A percentile compares a stretch with the other conserved stretches of the same genome.
Conservation (phyloP, 2,329 filamentous ascomycete species). For the Colletotrichum caudatum region DNA sequence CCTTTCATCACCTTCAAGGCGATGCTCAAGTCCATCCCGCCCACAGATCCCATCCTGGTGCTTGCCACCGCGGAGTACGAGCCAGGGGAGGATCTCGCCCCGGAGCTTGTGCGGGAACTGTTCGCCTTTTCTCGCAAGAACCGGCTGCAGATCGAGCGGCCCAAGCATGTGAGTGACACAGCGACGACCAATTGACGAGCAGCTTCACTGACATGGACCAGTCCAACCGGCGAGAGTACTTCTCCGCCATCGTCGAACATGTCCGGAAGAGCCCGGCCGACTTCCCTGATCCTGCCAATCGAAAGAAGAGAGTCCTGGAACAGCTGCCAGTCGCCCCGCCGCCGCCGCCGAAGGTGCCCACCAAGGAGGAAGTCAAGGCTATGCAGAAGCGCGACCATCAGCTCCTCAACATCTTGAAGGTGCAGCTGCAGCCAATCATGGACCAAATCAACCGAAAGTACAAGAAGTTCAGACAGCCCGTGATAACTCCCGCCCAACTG, state of each 20-base stretch:
- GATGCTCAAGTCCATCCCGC: conserved; percentile 84
- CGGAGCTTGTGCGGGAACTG: conserved; percentile 76
- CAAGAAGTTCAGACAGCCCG: conserved; percentile 85
- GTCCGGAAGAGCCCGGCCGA: conserved; percentile 83
- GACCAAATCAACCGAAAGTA: conserved; percentile 94
- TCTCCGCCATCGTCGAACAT: conserved; percentile 78
- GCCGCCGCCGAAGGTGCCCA: conserved; percentile 74
- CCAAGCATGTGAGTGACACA: conserved; percentile 65
- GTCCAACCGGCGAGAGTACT: conserved; percentile 81
- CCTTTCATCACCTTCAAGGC: conserved; percentile 85
- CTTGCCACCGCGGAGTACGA: conserved; percentile 85
- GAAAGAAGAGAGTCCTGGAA: conserved; percentile 88
- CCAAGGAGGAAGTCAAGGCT: conserved; percentile 83
- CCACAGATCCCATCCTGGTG: conserved; percentile 89
- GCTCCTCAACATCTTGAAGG: conserved; percentile 87
- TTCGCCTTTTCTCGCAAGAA: conserved; percentile 90
- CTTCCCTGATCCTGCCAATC: conserved; percentile 86
- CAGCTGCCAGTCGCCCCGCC: conserved; percentile 80
- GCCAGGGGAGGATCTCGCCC: conserved; percentile 65
- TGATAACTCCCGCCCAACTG: conserved; percentile 80
- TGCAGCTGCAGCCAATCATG: conserved; percentile 93
- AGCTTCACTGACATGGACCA: conserved; percentile 51
- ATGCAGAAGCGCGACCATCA: conserved; percentile 87
- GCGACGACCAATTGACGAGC: not conserved
- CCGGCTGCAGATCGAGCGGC: conserved; percentile 75